Conservation (phyloP, 345 rosid genomes). For the Aegle marmelos region DNA sequence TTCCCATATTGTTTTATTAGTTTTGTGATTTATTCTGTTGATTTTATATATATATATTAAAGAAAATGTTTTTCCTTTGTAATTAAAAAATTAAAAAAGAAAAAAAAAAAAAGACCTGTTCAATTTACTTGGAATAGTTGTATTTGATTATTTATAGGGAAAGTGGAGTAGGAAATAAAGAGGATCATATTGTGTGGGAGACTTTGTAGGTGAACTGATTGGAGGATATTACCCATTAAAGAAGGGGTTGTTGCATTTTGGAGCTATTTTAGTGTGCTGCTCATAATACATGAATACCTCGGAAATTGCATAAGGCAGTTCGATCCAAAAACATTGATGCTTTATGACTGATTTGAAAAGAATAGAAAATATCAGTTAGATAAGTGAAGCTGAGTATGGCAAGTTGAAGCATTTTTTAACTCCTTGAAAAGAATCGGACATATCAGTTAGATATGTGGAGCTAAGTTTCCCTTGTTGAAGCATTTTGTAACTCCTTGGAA, state of each 20-base stretch:
- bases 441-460: not conserved
- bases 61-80: not conserved
- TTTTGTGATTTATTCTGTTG: not conserved
- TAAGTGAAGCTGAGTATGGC: not conserved
- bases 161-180: not conserved
- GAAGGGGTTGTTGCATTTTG: not conserved
- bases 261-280: not conserved
- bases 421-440: not conserved
- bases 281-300: not conserved
- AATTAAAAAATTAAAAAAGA: not conserved
- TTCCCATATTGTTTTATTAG: not conserved
- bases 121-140: not conserved
- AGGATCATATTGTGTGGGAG: not conserved
- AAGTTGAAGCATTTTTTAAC: not conserved
- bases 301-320: not conserved
- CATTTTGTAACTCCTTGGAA: not conserved
- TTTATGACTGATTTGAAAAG: not conserved
- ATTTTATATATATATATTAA: too few relatives aligned
- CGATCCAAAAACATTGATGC: not conserved
- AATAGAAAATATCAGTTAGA: not conserved
- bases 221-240: not conserved
- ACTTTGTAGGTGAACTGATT: not conserved
- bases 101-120: not conserved
- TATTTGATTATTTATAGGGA: not conserved
- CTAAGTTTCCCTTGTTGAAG: not conserved